Conservation (phyloP, 1,284 basidiomycete species). For the Coniferiporia weirii region DNA sequence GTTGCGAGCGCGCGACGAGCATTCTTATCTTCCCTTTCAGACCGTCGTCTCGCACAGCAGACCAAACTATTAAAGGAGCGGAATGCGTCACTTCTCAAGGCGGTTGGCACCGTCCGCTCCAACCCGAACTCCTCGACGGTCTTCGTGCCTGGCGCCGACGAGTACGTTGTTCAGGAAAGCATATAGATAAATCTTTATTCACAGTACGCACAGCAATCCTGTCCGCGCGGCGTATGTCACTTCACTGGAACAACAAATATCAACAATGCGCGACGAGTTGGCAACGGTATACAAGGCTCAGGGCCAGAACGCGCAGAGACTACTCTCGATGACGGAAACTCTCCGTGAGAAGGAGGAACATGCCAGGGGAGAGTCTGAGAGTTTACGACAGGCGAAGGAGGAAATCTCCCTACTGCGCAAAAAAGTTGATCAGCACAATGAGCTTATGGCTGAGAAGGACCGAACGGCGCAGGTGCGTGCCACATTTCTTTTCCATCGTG, state of each 20-base stretch:
- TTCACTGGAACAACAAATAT: constrained; percentile 91
- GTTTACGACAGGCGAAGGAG: constrained; percentile 63
- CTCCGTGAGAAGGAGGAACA: constrained; percentile 88
- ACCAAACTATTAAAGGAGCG: constrained; percentile 85
- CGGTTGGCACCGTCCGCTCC: constrained; percentile 64
- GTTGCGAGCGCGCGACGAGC: constrained; percentile 17
- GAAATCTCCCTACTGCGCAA: constrained; percentile 67
- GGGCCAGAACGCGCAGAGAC: constrained; percentile 89
- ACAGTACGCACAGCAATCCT: constrained; percentile 52
- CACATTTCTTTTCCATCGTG: not conserved
- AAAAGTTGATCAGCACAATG: constrained; percentile 80
- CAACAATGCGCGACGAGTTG: constrained; percentile 83
- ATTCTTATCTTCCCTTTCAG: constrained; percentile 39
- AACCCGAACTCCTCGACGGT: constrained; percentile 61
- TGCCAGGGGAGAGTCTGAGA: constrained; percentile 72
- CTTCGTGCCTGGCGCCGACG: constrained; percentile 59
- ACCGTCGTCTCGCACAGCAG: constrained; percentile 84
- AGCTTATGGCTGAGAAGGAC: constrained; percentile 85
- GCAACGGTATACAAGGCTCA: constrained; percentile 95
- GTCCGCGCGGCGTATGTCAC: constrained; percentile 82
- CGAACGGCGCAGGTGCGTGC: constrained; percentile 72
- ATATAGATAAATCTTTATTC: constrained; percentile 21
- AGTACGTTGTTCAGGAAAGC: constrained; percentile 42
- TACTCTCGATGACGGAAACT: constrained; percentile 90
- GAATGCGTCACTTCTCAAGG: constrained; percentile 78